phyloP scores from a whole-genome alignment of 1,284 basidiomycete genomes.

The Coniferiporia sulphurascens region DNA sequence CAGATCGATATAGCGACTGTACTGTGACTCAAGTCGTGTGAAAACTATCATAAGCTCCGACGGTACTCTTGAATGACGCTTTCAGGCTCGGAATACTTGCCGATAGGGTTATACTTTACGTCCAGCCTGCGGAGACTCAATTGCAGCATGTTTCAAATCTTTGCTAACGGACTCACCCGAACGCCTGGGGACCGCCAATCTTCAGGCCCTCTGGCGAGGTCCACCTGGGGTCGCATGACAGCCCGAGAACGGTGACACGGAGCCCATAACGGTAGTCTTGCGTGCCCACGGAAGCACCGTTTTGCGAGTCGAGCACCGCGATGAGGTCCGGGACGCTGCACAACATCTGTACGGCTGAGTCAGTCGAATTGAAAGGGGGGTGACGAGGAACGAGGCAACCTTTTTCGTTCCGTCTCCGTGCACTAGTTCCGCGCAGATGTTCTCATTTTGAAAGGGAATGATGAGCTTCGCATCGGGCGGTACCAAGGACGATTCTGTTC shows the following conservation, averaged over 20 bases:
- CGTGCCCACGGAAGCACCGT: constrained; percentile 47
- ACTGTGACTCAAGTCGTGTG: not conserved
- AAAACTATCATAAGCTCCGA: not conserved
- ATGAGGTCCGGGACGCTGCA: constrained; percentile 56
- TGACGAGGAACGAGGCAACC: constrained; percentile 15
- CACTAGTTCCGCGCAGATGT: constrained; percentile 42
- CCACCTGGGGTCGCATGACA: constrained; percentile 55
- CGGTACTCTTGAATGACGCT: constrained; percentile 31
- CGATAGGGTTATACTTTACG: constrained; percentile 28
- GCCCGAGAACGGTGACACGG: constrained; percentile 50
- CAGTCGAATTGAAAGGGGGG: not conserved
- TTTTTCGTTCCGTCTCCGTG: constrained; percentile 30
- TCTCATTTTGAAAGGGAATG: constrained; percentile 59
- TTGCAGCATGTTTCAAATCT: not conserved
- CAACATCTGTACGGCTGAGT: constrained; percentile 26
- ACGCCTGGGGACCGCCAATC: constrained; percentile 40
- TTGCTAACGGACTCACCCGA: constrained; percentile 16
- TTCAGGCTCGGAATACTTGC: constrained; percentile 27
- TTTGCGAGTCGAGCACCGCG: constrained; percentile 50
- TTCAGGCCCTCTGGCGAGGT: constrained; percentile 48
- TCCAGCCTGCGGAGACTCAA: constrained; percentile 13
- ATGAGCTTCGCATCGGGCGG: constrained; percentile 22
- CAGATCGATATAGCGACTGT: too few species aligned
- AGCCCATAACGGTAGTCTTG: constrained; percentile 49
- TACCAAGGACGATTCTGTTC: constrained; percentile 18